phyloP scores from a whole-genome alignment of 305 asterid species.

The Fraxinus baroniana region DNA sequence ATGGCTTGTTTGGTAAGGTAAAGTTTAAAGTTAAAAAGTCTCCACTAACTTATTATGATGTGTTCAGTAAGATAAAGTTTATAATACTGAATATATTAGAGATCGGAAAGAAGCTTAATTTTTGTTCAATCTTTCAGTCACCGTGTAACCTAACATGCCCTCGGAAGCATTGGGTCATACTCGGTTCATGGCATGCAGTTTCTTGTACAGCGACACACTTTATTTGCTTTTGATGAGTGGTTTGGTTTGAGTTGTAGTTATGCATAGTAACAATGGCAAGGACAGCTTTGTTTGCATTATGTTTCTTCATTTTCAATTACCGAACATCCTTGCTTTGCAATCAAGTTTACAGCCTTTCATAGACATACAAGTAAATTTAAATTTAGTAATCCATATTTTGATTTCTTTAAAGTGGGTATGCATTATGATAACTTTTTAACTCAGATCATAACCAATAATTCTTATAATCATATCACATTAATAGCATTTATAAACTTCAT shows the following conservation, averaged over 20 bases:
- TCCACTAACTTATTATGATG: slow-evolving; percentile 9
- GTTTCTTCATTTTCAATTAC: not conserved
- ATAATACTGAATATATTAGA: too few relatives aligned
- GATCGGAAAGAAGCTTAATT: too few relatives aligned
- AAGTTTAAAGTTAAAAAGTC: not conserved
- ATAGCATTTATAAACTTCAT: not conserved
- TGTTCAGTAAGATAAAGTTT: not conserved
- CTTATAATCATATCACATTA: not conserved
- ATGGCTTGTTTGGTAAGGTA: too few relatives aligned
- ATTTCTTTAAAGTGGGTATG: not conserved
- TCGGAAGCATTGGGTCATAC: too few relatives aligned
- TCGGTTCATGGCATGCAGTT: not conserved
- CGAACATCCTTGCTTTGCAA: not conserved
- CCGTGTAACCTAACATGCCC: not conserved
- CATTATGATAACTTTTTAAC: not conserved
- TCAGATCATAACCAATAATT: not conserved
- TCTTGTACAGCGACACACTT: not conserved
- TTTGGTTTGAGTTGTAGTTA: not conserved
- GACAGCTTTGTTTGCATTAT: not conserved
- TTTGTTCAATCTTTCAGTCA: too few relatives aligned
- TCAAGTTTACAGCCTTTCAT: not conserved
- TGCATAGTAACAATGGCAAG: not conserved
- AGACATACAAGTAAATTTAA: too few relatives aligned
- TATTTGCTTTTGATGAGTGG: not conserved
- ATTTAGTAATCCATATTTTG: not conserved